phyloP scores from a whole-genome alignment of 805 yeast species.

The Zygoascus bituminiphila region DNA sequence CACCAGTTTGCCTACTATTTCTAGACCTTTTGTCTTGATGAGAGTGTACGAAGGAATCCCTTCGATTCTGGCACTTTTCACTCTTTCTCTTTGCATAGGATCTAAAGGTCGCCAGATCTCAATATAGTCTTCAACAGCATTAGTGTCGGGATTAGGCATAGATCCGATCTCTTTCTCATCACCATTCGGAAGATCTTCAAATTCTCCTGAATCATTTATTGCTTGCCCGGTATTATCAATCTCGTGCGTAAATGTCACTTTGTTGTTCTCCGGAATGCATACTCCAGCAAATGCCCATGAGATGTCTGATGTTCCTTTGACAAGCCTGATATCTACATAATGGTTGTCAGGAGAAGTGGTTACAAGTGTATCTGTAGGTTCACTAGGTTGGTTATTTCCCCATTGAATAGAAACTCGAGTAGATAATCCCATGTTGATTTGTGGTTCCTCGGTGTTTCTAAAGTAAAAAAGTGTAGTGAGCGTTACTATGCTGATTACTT shows the following conservation, averaged over 20 bases:
- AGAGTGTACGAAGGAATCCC: neutral
- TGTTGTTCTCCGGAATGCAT: neutral
- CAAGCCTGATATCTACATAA: slow-evolving; percentile 39
- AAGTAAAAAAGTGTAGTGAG: too few species aligned
- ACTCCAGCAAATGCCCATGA: slow-evolving; percentile 31
- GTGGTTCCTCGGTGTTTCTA: too few species aligned
- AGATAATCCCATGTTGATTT: slow-evolving; percentile 30
- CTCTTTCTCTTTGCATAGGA: slow-evolving; percentile 22
- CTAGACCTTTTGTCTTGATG: neutral
- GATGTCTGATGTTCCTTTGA: slow-evolving; percentile 5
- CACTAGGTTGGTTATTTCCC: slow-evolving; percentile 37
- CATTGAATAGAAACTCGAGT: slow-evolving; percentile 45
- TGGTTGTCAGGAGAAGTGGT: slow-evolving; percentile 36
- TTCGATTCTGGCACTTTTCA: neutral
- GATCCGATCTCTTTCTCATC: slow-evolving; percentile 43
- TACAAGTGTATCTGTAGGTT: slow-evolving; percentile 43
- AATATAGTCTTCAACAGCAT: slow-evolving; percentile 36
- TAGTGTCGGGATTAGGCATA: slow-evolving; percentile 41
- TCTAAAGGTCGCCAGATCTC: slow-evolving; percentile 50
- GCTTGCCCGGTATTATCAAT: slow-evolving; percentile 11
- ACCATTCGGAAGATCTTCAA: slow-evolving; percentile 33
- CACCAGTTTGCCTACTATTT: slow-evolving; percentile 37
- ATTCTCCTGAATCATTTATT: slow-evolving; percentile 37
- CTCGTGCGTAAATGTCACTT: slow-evolving; percentile 13
- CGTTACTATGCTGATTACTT: too few species aligned